These are phyloP conservation scores for Rhynchospora tenuis DNA, from an alignment of 176 grass and related monocot genomes.

Conservation along the genomic window DNA sequence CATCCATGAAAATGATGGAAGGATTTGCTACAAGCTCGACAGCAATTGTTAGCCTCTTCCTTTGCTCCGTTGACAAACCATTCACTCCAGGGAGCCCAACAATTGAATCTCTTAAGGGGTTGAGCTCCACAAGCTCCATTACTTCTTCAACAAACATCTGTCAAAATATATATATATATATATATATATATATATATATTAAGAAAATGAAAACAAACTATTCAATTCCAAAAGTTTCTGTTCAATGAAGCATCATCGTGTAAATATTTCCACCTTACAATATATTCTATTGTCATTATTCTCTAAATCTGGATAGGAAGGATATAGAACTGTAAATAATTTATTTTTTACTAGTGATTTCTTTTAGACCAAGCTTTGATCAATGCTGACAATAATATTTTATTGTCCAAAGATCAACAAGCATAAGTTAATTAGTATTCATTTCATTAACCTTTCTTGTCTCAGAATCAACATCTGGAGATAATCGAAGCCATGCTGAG, in stretches of 20 bases:
- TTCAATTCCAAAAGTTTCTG: neutral
- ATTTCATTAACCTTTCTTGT: conserved; percentile 47
- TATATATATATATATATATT: conserved; percentile 24
- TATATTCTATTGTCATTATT: neutral
- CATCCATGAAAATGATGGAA: conserved; percentile 90
- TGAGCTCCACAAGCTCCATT: conserved; percentile 91
- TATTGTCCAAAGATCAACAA: neutral
- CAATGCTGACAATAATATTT: no score
- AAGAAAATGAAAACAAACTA: neutral
- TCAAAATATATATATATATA: conserved; percentile 26
- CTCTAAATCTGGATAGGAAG: neutral
- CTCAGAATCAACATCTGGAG: conserved; percentile 58
- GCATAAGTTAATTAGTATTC: no score
- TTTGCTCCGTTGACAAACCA: conserved; percentile 82
- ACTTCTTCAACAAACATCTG: conserved; percentile 82
- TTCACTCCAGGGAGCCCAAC: conserved; percentile 75
- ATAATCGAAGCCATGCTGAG: conserved; percentile 86
- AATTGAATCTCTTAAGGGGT: conserved; percentile 48
- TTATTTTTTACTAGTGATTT: no score
- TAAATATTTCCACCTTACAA: neutral
- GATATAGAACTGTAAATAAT: no score
- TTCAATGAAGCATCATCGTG: neutral
- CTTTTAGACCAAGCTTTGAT: no score
- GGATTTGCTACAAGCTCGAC: conserved; percentile 91
- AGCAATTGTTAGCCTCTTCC: conserved; percentile 83